These are phyloP conservation scores for Microdochium trichocladiopsis DNA, from an alignment of 2,329 filamentous ascomycete species.

Conservation along the genomic window DNA sequence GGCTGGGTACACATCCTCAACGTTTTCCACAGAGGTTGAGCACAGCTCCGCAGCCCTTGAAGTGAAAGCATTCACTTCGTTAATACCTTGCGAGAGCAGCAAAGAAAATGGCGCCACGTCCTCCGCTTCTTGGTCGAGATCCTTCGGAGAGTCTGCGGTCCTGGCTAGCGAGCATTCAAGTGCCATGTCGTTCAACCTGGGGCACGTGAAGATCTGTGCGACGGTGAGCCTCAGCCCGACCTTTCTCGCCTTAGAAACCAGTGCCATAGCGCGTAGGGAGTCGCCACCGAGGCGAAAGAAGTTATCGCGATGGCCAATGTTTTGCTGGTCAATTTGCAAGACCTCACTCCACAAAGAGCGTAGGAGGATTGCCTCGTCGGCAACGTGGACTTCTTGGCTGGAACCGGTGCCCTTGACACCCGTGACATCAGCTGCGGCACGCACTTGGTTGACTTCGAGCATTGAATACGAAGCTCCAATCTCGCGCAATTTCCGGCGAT, in stretches of 20 bases:
- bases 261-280: slow-evolving; percentile 24
- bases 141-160: neutral
- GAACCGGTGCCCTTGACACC: neutral
- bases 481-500: slow-evolving; percentile 2
- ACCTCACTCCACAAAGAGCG: neutral
- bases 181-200: neutral
- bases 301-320: slow-evolving; percentile 7
- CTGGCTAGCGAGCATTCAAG: neutral
- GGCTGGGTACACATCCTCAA: slow-evolving; percentile 18
- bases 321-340: neutral
- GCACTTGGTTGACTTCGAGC: neutral
- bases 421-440: neutral
- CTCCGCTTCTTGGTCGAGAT: neutral
- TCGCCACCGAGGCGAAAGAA: slow-evolving; percentile 24
- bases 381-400: neutral
- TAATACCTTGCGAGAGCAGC: neutral
- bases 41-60: slow-evolving; percentile 2
- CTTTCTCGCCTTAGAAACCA: slow-evolving; percentile 26
- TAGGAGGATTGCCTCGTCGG: neutral
- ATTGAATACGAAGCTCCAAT: neutral
- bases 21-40: slow-evolving; percentile 1
- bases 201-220: neutral
- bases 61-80: neutral
- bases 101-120: neutral
- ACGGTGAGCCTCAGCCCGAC: neutral